Conservation (phyloP, 2,329 filamentous ascomycete species). For the Talaromyces piceae region DNA sequence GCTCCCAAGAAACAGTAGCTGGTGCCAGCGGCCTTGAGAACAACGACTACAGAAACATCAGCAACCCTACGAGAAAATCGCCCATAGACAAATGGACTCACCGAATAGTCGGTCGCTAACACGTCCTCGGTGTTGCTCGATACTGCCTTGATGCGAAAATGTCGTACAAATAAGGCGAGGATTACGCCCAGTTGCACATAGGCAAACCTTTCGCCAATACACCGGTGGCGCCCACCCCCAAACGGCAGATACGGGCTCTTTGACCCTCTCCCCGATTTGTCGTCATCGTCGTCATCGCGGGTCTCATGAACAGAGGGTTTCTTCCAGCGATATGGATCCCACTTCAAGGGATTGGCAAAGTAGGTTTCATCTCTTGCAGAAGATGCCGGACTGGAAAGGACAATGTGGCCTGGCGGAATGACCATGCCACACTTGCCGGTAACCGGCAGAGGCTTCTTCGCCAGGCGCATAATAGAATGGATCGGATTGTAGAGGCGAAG, state of each 20-base stretch:
- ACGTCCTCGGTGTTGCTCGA: conserved; percentile 41
- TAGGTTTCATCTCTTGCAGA: conserved; percentile 64
- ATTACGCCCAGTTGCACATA: conserved; percentile 89
- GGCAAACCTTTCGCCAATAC: conserved; percentile 95
- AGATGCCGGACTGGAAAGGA: conserved; percentile 75
- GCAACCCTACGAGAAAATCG: not conserved
- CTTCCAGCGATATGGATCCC: conserved; percentile 92
- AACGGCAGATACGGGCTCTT: conserved; percentile 89
- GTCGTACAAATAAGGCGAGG: conserved; percentile 63
- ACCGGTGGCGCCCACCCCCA: conserved; percentile 84
- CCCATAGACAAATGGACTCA: not conserved
- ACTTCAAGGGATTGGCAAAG: conserved; percentile 74
- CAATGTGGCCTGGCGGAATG: conserved; percentile 70
- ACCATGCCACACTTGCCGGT: conserved; percentile 58
- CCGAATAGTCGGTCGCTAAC: conserved; percentile 5
- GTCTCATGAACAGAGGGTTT: conserved; percentile 29
- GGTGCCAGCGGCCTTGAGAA: conserved; percentile 9
- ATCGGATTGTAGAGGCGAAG: conserved; percentile 87
- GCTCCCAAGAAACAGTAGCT: conserved; percentile 4
- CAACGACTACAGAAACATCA: conserved; percentile 3
- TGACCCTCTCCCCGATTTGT: conserved; percentile 81
- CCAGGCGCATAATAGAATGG: conserved; percentile 88
- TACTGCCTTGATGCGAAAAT: conserved; percentile 71
- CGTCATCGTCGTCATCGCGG: conserved; percentile 43
- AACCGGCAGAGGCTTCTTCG: conserved; percentile 82